phyloP scores from a whole-genome alignment of 208 protist genomes.

The Endotrypanum monterogeii region DNA sequence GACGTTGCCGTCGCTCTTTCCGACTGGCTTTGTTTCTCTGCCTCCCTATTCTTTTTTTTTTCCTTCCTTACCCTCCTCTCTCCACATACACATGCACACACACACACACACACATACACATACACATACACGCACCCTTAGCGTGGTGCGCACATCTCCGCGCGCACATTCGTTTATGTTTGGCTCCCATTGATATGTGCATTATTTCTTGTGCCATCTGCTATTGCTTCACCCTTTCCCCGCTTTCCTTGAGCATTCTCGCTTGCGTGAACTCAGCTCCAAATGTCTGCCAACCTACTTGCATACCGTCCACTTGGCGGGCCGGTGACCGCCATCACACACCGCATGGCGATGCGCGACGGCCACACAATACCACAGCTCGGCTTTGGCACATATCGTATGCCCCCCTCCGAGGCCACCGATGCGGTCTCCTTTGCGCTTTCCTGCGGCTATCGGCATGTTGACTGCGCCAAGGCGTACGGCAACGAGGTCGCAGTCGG shows the following conservation, averaged over 20 bases:
- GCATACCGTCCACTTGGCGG: conserved; percentile 27
- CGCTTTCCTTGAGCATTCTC: neutral
- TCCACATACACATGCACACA: too few relatives aligned
- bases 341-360: conserved; percentile 47
- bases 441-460: conserved; percentile 81
- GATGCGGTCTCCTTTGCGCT: conserved; percentile 70
- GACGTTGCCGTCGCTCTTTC: neutral
- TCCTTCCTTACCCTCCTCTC: neutral
- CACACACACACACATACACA: too few relatives aligned
- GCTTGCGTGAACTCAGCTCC: neutral
- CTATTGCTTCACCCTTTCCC: neutral
- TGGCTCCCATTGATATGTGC: neutral
- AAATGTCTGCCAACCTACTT: conserved; percentile 11
- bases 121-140: too few relatives aligned
- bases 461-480: conserved; percentile 93
- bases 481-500: conserved; percentile 92
- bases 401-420: conserved; percentile 45
- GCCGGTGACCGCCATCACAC: conserved; percentile 25
- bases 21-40: neutral
- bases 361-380: conserved; percentile 75
- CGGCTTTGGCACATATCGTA: conserved; percentile 90
- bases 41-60: neutral
- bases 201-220: neutral
- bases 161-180: neutral
- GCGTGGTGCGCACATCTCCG: too few relatives aligned